Percentiles rank a stretch among this genome's conserved stretches.
Evolutionary conservation across 148 eudicot species (phyloP).

Genomic region (Gaultheria prostrata): DNA sequence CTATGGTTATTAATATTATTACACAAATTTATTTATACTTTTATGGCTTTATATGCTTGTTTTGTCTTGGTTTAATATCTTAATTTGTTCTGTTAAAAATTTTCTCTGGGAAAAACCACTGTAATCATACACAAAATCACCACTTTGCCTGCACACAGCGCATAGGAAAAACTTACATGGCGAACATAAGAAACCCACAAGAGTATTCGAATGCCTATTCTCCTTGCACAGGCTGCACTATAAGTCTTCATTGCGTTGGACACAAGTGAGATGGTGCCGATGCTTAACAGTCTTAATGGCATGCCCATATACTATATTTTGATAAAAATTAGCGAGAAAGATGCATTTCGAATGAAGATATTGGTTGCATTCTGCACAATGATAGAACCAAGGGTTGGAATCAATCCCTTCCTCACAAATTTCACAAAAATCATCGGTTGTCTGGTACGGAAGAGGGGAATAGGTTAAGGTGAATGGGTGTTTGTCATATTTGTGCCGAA

Average conservation of each 20-base stretch:
- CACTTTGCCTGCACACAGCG: background rate
- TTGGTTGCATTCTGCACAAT: background rate
- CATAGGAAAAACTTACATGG: background rate
- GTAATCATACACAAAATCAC: too few relatives aligned
- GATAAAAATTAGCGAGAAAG: background rate
- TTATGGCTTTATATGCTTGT: too few relatives aligned
- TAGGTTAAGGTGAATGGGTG: background rate
- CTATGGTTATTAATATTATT: background rate
- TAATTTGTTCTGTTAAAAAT: too few relatives aligned
- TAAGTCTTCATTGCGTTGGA: accelerated
- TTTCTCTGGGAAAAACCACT: too few relatives aligned
- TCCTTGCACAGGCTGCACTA: background rate
- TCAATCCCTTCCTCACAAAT: background rate
- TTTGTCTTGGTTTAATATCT: too few relatives aligned
- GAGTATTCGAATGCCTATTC: too few relatives aligned
- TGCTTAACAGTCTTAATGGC: too few relatives aligned
- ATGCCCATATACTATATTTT: background rate
- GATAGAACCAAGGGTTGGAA: background rate
- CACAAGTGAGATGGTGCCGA: background rate
- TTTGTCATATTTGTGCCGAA: background rate
- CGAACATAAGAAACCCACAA: background rate
- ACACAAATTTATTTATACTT: background rate
- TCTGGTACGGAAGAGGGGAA: background rate
- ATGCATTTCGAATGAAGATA: background rate
- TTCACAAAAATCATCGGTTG: background rate